Base-by-base conservation (phyloP, 176 grass and related monocot species). In the Pontederia crassipes region DNA sequence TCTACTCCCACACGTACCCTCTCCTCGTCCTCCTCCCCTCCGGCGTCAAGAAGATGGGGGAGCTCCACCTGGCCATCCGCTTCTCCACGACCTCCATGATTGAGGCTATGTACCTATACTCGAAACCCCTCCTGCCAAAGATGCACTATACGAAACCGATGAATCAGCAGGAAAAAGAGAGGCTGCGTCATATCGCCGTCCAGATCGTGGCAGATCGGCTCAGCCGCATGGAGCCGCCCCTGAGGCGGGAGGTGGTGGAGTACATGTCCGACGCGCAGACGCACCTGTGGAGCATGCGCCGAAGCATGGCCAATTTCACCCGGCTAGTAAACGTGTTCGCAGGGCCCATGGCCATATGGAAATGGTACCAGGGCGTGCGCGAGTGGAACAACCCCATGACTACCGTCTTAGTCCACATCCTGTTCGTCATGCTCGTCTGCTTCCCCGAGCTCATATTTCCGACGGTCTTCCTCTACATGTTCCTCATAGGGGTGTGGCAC, bases 251-350 rank as follows among this genome's bases (percentile, higher is more conserved):
- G 62, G 62, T 65, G 11, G 62, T 65, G 10, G n/a, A 50, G 62
- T 50, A 28, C 11, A 65, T 65, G 62, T 15, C 17, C 11, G 62
- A 65, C 11, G 32, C 16, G 11, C 3, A 16, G 50, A 11, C 45
- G 2, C 62, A 65, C 15, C 16, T 65, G 14, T 65, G 62, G 62
- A 65, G 62, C 47, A 51, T 65, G 62, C 62, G 62, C 8, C 46
- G 62, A n/a, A 65, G 45, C 62, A 65, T 9, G 14, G 62, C 62
- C 5, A 65, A 65, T 46, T 18, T 51, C 10, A 8, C 12, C 16
- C 46, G 62, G 17, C n/a, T 65, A 2, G 11, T 65, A 11, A 14
- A 17, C 17, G 62, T 65, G 2, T 50, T 65, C 47, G 20, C 62
- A 9, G 47, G 47, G 11, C 11, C 13, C 10, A 11, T 50, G 10